Evolutionary conservation across 345 rosid species (phyloP).

Genomic region (Anastatica hierochuntica): DNA sequence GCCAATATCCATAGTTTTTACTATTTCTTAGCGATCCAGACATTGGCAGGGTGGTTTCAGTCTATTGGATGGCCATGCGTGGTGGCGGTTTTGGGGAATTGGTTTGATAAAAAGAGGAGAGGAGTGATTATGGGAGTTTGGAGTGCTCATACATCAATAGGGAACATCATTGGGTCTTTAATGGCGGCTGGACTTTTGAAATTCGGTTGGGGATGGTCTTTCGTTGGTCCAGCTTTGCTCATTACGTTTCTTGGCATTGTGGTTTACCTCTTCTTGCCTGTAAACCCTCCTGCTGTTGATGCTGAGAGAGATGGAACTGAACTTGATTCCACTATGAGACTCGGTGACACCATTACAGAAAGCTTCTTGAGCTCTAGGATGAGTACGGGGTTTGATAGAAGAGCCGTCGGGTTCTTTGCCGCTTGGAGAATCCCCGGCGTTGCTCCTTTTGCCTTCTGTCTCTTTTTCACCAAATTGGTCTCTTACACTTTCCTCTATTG

Average conservation of each 20-base stretch:
- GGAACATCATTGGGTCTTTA: slow-evolving; percentile 76
- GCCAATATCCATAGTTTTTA: slow-evolving; percentile 55
- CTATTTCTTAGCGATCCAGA: slow-evolving; percentile 53
- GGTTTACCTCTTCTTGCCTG: slow-evolving; percentile 59
- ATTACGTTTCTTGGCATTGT: slow-evolving; percentile 51
- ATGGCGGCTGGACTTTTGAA: slow-evolving; percentile 62
- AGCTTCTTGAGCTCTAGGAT: slow-evolving; percentile 39
- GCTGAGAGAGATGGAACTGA: slow-evolving; percentile 46
- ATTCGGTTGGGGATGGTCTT: slow-evolving; percentile 97
- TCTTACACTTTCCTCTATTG: slow-evolving; percentile 94
- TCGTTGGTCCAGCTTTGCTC: slow-evolving; percentile 65
- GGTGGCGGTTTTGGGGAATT: slow-evolving; percentile 87
- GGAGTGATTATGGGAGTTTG: slow-evolving; percentile 89
- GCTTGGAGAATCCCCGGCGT: slow-evolving; percentile 97
- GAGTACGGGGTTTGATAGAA: slow-evolving; percentile 28
- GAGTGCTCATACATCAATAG: slow-evolving; percentile 94
- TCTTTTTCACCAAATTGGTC: slow-evolving; percentile 82
- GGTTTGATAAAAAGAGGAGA: slow-evolving; percentile 88
- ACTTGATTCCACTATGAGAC: slow-evolving; percentile 37
- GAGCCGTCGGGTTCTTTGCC: slow-evolving; percentile 72
- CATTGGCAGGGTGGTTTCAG: slow-evolving; percentile 77
- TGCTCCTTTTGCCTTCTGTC: slow-evolving; percentile 83
- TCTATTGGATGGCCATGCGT: slow-evolving; percentile 99
- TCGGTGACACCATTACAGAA: slow-evolving; percentile 37
- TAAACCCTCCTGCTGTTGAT: slow-evolving; percentile 63